phyloP scores from a whole-genome alignment of 1,284 basidiomycete genomes.

The Marasmius oreades region DNA sequence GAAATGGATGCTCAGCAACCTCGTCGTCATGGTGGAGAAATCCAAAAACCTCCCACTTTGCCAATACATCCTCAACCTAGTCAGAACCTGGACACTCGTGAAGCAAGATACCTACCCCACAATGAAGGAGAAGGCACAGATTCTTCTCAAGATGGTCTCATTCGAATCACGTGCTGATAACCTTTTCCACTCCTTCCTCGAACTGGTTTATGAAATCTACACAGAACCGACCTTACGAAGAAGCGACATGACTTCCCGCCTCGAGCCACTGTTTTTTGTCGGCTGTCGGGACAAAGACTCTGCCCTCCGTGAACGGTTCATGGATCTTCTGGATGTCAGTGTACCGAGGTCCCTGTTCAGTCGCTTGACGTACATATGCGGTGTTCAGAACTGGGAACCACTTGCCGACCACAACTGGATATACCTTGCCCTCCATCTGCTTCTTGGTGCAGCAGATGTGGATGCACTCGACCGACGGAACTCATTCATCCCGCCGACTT shows the following conservation, averaged over 20 bases:
- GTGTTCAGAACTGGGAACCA: constrained; percentile 95
- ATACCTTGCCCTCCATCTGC: constrained; percentile 85
- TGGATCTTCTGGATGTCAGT: constrained; percentile 89
- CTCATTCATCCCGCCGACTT: constrained; percentile 21
- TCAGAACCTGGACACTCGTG: constrained; percentile 86
- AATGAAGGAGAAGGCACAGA: constrained; percentile 92
- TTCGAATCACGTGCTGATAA: constrained; percentile 79
- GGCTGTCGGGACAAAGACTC: constrained; percentile 88
- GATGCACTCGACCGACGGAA: constrained; percentile 47
- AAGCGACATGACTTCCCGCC: constrained; percentile 90
- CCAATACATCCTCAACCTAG: constrained; percentile 83
- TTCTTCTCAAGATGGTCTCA: constrained; percentile 88
- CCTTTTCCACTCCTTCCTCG: constrained; percentile 84
- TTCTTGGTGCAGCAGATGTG: constrained; percentile 81
- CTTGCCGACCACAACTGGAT: constrained; percentile 96
- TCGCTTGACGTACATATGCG: constrained; percentile 88
- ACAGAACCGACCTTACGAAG: constrained; percentile 82
- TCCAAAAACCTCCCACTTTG: constrained; percentile 84
- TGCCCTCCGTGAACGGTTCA: constrained; percentile 79
- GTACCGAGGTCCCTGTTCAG: constrained; percentile 81
- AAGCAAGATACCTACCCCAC: constrained; percentile 84
- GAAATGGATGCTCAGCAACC: constrained; percentile 68
- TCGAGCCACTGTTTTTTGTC: constrained; percentile 92
- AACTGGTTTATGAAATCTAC: constrained; percentile 94
- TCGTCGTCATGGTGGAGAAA: constrained; percentile 87